Evolutionary conservation across 305 asterid species (phyloP), one percentile per base, ranked within the genome.

Genomic region (Fraxinus floribunda): DNA sequence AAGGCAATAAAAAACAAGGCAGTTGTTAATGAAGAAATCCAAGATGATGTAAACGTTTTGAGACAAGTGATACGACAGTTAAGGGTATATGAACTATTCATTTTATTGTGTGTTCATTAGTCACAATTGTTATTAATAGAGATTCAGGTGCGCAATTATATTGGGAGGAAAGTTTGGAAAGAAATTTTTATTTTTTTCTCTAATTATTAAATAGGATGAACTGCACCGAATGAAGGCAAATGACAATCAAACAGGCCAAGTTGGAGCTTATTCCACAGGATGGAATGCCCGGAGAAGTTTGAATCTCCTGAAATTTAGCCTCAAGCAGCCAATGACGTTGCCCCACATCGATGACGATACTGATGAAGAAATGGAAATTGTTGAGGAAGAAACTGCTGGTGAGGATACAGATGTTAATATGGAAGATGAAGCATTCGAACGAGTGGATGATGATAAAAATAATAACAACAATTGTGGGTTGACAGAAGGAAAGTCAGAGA

Each of bases 1-100:
- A 97, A 97, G 91, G 98, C 98, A 83, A 93, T 97, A 82, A 97
- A 92, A 91, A 97, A 97, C 83, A 94, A 92, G 90, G 98, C 99
- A 81, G 89, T 87, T 78, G 86, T 93, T 24, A 97, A 97, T 81
- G 99, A 97, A 91, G 98, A 94, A 87, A 91, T 92, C 97, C 98
- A 93, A 86, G 95, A 95, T 80, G 98, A 97, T 80, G 98, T 97
- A 52, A 93, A 90, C 83, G 93, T 92, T 75, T 85, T 97, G 88
- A 91, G 97, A 86, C 94, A 88, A 87, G 95, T 92, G 79, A 95
- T 97, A 84, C 92, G 94, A 79, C 94, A 97, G 82, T 89, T 97
- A 83, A 94, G 93, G 91, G 93, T 88, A 86, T 74, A 77, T 75
- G 35, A 62, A 62, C 55, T 13, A 26, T 55, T 22, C 78, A 24